Base-by-base conservation (phyloP, 1,284 basidiomycete species). In the Microbotryomycetes sp. region DNA sequence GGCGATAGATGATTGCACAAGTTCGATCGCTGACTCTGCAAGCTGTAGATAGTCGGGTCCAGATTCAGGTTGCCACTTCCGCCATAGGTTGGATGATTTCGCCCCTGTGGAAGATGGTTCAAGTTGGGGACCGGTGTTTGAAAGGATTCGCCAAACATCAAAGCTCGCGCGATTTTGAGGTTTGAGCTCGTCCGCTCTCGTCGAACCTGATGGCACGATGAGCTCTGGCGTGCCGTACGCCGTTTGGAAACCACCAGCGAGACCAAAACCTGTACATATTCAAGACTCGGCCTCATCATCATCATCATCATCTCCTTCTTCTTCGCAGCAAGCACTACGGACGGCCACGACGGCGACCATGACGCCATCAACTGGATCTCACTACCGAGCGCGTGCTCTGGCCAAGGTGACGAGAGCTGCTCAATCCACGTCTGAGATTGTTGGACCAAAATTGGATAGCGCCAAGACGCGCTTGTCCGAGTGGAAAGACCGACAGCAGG, bases 351-450 rank as follows among this genome's bases (percentile, higher is more conserved):
- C 50, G 5, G 16, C 19, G 36, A 19, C 36, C 9, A 19, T 42
- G 36, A 42, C 28, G n/a, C 15, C 54, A 3, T 49, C 42, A 3
- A 7, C 29, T 2, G 26, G 36, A 9, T 31, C 49, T 7, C 22
- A 49, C 19, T 23, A 56, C 15, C 60, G 63, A 3, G 23, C 50
- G 3, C 60, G 61, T 15, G 64, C 64, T 1, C 58, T 63, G 51
- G 54, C 53, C 58, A 59, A 59, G 25, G 51, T 30, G 23, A 36
- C 52, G 6, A 47, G 49, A 3, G 55, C 54, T 19, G 36, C 36
- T 19, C 36, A 42, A 42, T 42, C 36, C 9, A 42, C 36, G 36
- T 12, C 12, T 19, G 36, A 42, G 19, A 42, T 42, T 42, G 36
- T 42, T 19, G 36, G 36, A 12, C 36, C 36, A 42, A 42, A 42